Base-by-base conservation (phyloP, 345 rosid species). In the Ricinus communis region DNA sequence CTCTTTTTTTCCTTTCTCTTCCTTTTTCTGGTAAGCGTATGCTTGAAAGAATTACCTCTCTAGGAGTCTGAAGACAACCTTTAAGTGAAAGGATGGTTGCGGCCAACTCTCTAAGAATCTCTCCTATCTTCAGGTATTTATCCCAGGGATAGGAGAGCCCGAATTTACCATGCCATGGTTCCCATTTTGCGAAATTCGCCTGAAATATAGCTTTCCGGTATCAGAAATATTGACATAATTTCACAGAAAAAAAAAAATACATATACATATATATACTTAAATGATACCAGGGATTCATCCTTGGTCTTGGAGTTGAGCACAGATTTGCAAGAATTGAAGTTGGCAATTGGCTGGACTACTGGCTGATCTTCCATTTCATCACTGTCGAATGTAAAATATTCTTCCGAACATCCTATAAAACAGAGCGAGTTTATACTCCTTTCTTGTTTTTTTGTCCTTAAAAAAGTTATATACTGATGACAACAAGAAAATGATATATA, bases 121-220 rank as follows among this genome's bases (percentile, higher is more conserved):
- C 93, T 69, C 86, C 93, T 25, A 89, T 80, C 57, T 79, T 45
- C 21, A 85, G 79, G 71, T 90, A 95, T 65, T 87, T 88, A 33
- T 72, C 64, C 99, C 97, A 95, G 15, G 97, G 97, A 61, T 92
- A 85, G 63, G 81, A 82, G 22, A 87, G 79, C 40, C 97, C 92
- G 69, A 90, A 95, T 47, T 82, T 82, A 2, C 97, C 93, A 53
- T 95, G 97, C 85, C 94, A 87, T 8, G 97, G 99, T 80, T 95
- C 99, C 99, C 99, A 95, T 84, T 79, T 89, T 6, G 97, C 97
- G 67, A 92, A 91, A 79, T 82, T 86, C 58, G 83, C 88, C 98
- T 94, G 75, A 25, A 53, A 8, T 5, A 27, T 2, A 33, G 38
- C 38, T 8, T 43, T 12, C 47, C 47, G 8, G 8, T 4, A 43